These are phyloP conservation scores for Pistacia atlantica DNA, from an alignment of 345 rosid genomes.

Conservation along the genomic window DNA sequence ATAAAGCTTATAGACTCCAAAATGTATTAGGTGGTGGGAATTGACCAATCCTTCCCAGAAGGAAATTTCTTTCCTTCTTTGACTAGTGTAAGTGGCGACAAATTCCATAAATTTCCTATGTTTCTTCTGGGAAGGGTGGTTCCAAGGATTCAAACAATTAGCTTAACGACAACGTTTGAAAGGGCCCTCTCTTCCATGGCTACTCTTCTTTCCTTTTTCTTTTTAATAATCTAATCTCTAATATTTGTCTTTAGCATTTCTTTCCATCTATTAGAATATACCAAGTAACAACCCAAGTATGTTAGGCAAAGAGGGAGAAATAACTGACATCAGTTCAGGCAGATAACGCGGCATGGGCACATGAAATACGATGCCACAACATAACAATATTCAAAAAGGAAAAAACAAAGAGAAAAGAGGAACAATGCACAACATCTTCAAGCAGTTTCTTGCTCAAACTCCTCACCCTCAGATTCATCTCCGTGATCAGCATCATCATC, in stretches of 20 bases:
- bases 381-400: background rate
- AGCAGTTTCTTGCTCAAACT: conserved; percentile 92
- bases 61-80: background rate
- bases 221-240: background rate
- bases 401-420: background rate
- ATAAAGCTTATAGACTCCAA: background rate
- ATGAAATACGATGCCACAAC: background rate
- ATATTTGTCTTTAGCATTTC: background rate
- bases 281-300: background rate
- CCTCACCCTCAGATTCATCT: conserved; percentile 93
- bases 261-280: background rate
- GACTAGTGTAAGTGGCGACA: background rate
- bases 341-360: background rate
- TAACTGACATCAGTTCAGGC: background rate
- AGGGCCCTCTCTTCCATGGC: background rate
- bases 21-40: background rate
- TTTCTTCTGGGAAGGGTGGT: background rate
- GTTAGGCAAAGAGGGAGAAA: background rate
- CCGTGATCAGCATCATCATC: conserved; percentile 92
- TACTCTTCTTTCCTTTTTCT: background rate
- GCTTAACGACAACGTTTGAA: background rate
- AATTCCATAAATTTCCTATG: background rate
- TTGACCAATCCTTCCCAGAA: background rate
- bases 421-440: conserved; percentile 21
- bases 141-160: background rate